Evolutionary conservation across 805 yeast genomes (phyloP).

Genomic region (Clavispora santaluciae): DNA sequence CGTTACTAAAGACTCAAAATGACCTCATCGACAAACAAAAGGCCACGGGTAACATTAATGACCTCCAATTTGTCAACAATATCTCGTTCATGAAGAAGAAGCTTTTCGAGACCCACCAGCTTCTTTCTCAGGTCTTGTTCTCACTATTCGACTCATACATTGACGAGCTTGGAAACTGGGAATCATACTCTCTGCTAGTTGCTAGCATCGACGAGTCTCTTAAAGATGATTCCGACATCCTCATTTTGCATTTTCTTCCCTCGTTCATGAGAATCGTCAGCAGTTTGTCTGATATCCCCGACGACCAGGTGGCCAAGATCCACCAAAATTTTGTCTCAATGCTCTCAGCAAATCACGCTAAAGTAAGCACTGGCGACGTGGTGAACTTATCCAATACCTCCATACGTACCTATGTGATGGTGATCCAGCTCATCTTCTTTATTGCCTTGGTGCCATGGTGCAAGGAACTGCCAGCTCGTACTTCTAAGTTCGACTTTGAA

Average conservation of each 20-base stretch:
- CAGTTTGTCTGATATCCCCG: constrained; percentile 37
- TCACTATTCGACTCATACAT: constrained; percentile 42
- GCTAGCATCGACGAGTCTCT: constrained; percentile 41
- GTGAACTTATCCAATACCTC: constrained; percentile 31
- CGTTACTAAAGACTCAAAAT: constrained; percentile 49
- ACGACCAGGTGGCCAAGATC: constrained; percentile 27
- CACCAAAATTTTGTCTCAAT: constrained; percentile 37
- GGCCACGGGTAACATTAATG: constrained; percentile 48
- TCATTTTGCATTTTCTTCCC: constrained; percentile 63
- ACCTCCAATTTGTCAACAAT: constrained; percentile 31
- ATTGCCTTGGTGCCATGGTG: constrained; percentile 66
- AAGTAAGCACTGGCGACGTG: constrained; percentile 16
- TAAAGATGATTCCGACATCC: constrained; percentile 52
- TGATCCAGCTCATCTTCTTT: constrained; percentile 46
- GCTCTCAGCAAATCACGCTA: constrained; percentile 22
- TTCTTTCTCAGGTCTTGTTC: constrained; percentile 59
- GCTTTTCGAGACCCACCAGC: constrained; percentile 63
- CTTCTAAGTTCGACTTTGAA: constrained; percentile 46
- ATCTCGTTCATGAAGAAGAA: constrained; percentile 58
- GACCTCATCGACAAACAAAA: constrained; percentile 43
- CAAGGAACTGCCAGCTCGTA: constrained; percentile 42
- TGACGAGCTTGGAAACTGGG: constrained; percentile 23
- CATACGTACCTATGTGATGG: constrained; percentile 34
- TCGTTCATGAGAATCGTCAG: constrained; percentile 45
- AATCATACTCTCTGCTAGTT: constrained; percentile 37